Evolutionary conservation across 495 filamentous ascomycete species (phyloP).

Genomic region (Talaromyces thailandensis): DNA sequence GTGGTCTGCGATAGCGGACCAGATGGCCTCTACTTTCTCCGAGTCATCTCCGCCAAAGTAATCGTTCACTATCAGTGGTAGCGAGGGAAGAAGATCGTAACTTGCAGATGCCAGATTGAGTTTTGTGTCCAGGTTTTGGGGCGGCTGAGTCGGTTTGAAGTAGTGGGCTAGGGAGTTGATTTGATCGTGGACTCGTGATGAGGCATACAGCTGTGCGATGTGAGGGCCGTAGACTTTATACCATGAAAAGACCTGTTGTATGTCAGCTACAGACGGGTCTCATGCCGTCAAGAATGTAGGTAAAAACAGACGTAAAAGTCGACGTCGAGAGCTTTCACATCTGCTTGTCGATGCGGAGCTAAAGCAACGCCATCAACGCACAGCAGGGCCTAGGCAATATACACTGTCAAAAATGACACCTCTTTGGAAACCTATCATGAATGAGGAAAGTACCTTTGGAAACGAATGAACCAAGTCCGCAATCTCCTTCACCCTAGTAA

Average conservation of each 20-base stretch:
- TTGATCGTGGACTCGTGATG: not conserved
- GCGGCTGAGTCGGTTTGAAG: not conserved
- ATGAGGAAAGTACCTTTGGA: not conserved
- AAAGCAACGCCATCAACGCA: not conserved
- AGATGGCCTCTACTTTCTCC: not conserved
- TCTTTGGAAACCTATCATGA: too few relatives aligned
- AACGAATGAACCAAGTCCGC: not conserved
- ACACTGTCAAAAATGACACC: not conserved
- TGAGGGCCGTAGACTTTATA: not conserved
- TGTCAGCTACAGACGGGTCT: not conserved
- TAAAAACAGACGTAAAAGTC: not conserved
- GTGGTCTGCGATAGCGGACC: not conserved
- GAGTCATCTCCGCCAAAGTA: not conserved
- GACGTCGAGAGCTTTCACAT: not conserved
- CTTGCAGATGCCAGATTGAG: not conserved
- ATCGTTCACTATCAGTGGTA: not conserved
- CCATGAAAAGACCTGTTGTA: not conserved
- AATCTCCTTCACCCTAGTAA: not conserved
- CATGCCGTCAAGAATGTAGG: not conserved
- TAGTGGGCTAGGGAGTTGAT: not conserved
- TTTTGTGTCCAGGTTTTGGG: not conserved
- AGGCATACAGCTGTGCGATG: not conserved
- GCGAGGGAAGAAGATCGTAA: not conserved
- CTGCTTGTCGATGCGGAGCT: not conserved
- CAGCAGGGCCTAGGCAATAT: not conserved